Conservation (phyloP, 331 rosid genomes). For the Dryas integrifolia region DNA sequence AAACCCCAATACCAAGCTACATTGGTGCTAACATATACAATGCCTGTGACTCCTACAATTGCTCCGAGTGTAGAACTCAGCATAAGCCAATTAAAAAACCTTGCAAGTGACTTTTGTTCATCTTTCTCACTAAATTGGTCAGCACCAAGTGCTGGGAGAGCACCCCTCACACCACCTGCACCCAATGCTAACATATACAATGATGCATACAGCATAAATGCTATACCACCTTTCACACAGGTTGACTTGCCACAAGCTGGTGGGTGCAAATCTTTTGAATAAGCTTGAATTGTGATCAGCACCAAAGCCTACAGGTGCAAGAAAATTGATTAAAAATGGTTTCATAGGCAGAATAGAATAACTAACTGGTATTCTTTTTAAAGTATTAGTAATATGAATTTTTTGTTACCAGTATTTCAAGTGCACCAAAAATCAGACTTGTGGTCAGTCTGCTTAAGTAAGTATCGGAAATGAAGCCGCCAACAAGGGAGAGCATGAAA, state of each 20-base stretch:
- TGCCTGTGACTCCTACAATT: conserved; percentile 55
- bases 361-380: neutral
- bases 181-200: conserved; percentile 63
- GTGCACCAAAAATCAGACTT: conserved; percentile 56
- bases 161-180: conserved; percentile 74
- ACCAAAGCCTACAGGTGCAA: conserved; percentile 50
- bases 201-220: conserved; percentile 56
- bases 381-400: neutral
- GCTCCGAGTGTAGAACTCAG: conserved; percentile 70
- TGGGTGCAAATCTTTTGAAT: conserved; percentile 52
- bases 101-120: conserved; percentile 65
- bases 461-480: conserved; percentile 86
- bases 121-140: conserved; percentile 71
- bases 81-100: conserved; percentile 65
- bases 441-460: conserved; percentile 66
- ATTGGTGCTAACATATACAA: conserved; percentile 66
- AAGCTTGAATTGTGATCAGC: conserved; percentile 69
- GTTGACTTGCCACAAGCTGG: conserved; percentile 42
- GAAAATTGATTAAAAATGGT: neutral
- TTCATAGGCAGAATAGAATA: neutral
- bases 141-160: conserved; percentile 79
- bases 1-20: conserved; percentile 81
- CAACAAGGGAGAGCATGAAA: conserved; percentile 65
- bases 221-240: conserved; percentile 57
- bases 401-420: conserved; percentile 57